Base-by-base conservation (phyloP, 148 eudicot genomes). In the Suaeda aralocaspica region DNA sequence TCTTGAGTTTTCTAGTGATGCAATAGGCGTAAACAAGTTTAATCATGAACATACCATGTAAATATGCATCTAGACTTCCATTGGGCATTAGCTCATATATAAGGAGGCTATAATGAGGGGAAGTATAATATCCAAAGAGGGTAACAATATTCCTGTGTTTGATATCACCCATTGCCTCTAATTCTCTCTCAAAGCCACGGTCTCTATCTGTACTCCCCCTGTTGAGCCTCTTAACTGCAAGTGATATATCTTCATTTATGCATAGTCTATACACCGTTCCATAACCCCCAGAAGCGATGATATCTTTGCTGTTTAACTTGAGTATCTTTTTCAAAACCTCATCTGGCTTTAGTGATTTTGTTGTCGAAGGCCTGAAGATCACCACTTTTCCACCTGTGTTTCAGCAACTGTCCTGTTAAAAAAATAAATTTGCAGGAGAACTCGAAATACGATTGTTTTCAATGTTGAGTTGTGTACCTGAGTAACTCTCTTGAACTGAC, bases 11-110 rank as follows among this genome's bases (percentile, higher is more conserved):
- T n/a, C n/a, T n/a, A n/a, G n/a, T n/a, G n/a, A 31, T 61, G 21
- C n/a, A 34, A 58, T 30, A 1, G 1, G 5, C n/a, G 5, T 14
- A 21, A 16, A 22, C 44, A n/a, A 42, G n/a, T 0, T 52, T 13
- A 14, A 29, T 41, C 10, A 66, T 57, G 68, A 60, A 72, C 51
- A 41, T 85, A 90, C 96, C 95, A 78, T 93, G 92, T 24, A 90
- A 87, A 65, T 87, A 64, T 15, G 83, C 22, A 69, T 89, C 87
- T 52, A 93, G 82, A 69, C 90, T 87, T 74, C 96, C 96, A 77
- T 90, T 90, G 16, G 89, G 85, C 98, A 93, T 93, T 1, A 93
- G 89, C 81, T 93, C 95, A 52, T 93, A 93, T 64, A 93, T 81
- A 51, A 93, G 96, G 66, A 90, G 88, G 68, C 90, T 87, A 72